Base-by-base conservation (phyloP, 495 filamentous ascomycete genomes). In the Hypoxylon crocopeplum region DNA sequence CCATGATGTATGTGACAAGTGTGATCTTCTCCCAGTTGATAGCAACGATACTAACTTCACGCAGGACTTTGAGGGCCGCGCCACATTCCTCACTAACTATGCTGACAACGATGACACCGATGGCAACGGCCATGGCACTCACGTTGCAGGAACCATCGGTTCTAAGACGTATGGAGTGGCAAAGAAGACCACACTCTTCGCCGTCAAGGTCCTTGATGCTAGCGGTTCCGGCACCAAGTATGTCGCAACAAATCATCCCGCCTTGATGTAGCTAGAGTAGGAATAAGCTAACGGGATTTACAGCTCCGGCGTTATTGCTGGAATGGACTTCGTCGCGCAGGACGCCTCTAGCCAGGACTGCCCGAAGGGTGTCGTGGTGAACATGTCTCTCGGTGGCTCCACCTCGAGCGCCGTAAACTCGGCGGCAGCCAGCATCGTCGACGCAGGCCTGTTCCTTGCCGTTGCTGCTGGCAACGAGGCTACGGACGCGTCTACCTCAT, bases 151-250 rank as follows among this genome's bases (percentile, higher is more conserved):
- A 29, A 89, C 85, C 34, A 82, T 88, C 44, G 87, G 77, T 37
- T 82, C 82, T 6, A 69, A 54, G 44, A 83, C 81, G 11, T 87
- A 84, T 58, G 88, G 87, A 60, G 77, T 90, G 40, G 80, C 86
- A 48, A 90, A 90, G 75, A 79, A 81, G 60, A 85, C 84, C 15
- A 70, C 62, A 20, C 70, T 91, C 29, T 79, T 85, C 56, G 85
- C 82, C 47, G 86, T 89, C 69, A 89, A 89, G 75, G 86, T 90
- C 44, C 81, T 89, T 58, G 74, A 79, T 58, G 70, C 71, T 24
- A 46, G 68, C 57, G 72, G 69, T 24, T 75, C 75, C 7, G 83
- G 83, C 38, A 63, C 60, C 29, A 66, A 59, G 58, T 59, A 51
- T 39, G 55, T 32, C 32, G 13, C 32, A 5, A 34, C 12, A 5